Evolutionary conservation across 176 grass and related monocot genomes (phyloP), one percentile per base, ranked within the genome.

Genomic region (Avena insularis): DNA sequence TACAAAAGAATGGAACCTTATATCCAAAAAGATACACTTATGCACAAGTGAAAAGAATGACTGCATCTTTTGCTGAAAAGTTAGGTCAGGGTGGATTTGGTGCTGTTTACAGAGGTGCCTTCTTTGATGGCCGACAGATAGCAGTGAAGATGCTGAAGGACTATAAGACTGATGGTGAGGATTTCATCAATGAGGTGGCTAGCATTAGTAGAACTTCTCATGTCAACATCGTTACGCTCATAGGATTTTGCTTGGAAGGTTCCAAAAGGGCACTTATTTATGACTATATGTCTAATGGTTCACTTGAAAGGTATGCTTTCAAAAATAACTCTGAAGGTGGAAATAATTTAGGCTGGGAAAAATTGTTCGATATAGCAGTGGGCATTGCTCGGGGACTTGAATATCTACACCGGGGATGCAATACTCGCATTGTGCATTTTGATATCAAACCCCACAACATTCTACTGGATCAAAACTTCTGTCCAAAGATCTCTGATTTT

Each of bases 1-100:
- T 90, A 6, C 81, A 79, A 69, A 74, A 71, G 12, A 66, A 90
- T 81, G 70, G 81, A 90, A 25, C 70, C 2, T 13, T 88, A 23
- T 38, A 25, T 47, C 88, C 88, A 1, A 88, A 73, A 49, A 81
- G 78, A 20, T 93, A 86, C 36, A 19, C 82, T 45, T 90, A 93
- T 12, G 64, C 60, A 50, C 64, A 93, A 77, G 67, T 93, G 25
- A 86, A 91, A 56, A 76, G 56, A 50, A 87, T 92, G 55, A 92
- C 91, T 0, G 54, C 27, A 81, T 79, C 88, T 43, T 89, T 92
- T 36, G 35, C 69, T 57, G 59, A 89, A 48, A 89, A 92, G 29
- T 19, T 92, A 60, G 91, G 91, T 36, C 84, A 92, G 71, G 91
- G 91, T 13, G 87, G 91, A 17, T 92, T 90, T 38, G 91, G 91